Base-by-base conservation (phyloP, 139 green algal species). In the Chlamydomonas asymmetrica region DNA sequence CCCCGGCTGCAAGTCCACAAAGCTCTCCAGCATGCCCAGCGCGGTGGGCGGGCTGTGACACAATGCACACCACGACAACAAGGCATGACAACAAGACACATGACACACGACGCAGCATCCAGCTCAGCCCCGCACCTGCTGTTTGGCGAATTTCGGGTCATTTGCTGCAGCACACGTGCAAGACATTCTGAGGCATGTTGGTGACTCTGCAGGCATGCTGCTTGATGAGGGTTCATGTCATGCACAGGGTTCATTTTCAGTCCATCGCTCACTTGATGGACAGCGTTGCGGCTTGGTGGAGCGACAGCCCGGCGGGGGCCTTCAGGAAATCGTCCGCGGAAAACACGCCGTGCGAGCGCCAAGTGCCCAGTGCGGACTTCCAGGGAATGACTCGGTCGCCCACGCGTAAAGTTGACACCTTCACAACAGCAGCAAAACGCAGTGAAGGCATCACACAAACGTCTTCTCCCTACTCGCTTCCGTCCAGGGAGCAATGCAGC, bases 11-110 rank as follows among this genome's bases (percentile, higher is more conserved):
- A 98, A 87, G 5, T 87, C n/a, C 37, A 93, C 88, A 89, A 95
- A 97, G 50, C 89, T 82, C 52, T 92, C 80, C 63, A 98, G 75
- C 85, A 98, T 86, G 20, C 84, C 76, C 59, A 97, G 68, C 0
- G 94, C 94, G 2, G 92, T 96, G 54, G 88, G 88, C 6, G 94
- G 94, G 76, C 90, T 97, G 85, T n/a, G n/a, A n/a, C n/a, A n/a
- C n/a, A n/a, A n/a, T n/a, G n/a, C n/a, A n/a, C n/a, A n/a, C n/a
- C n/a, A n/a, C n/a, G n/a, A n/a, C n/a, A n/a, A n/a, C n/a, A n/a
- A n/a, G n/a, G n/a, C n/a, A n/a, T n/a, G n/a, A n/a, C n/a, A 57
- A 57, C 49, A 57, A n/a, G 22, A 22, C 49, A 57, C 18, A 18
- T 22, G 20, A 57, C 18, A 57, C 18, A 22, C 22, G 49, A 18